Evolutionary conservation across 2,329 filamentous ascomycete species (phyloP).

Genomic region (Fusarium musae): DNA sequence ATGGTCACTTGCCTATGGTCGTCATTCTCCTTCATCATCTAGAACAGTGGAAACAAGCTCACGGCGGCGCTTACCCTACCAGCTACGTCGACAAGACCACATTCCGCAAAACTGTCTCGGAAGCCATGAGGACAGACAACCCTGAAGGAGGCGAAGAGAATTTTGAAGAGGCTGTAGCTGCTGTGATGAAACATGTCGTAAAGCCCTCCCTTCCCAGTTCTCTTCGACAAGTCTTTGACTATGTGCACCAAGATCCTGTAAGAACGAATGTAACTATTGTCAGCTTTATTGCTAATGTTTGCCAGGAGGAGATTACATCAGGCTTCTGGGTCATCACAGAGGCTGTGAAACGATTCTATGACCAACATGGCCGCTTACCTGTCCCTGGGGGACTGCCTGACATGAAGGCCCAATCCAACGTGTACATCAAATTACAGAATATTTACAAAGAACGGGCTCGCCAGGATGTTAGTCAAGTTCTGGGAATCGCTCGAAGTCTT

Average conservation of each 20-base stretch:
- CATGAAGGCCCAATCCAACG: constrained; percentile 94
- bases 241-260: constrained; percentile 64
- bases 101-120: constrained; percentile 78
- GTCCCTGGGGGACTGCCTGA: constrained; percentile 90
- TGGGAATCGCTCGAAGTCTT: constrained; percentile 68
- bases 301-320: constrained; percentile 58
- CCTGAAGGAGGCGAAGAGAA: constrained; percentile 94
- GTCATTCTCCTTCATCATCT: constrained; percentile 85
- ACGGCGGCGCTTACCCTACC: constrained; percentile 74
- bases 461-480: constrained; percentile 79
- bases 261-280: constrained; percentile 41
- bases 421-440: constrained; percentile 91
- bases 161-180: constrained; percentile 89
- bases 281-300: constrained; percentile 4
- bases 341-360: constrained; percentile 81
- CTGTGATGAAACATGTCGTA: constrained; percentile 88
- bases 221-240: constrained; percentile 81
- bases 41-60: constrained; percentile 78
- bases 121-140: constrained; percentile 75
- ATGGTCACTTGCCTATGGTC: constrained; percentile 92
- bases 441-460: constrained; percentile 92
- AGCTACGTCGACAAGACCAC: constrained; percentile 87
- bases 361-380: constrained; percentile 78
- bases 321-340: constrained; percentile 91
- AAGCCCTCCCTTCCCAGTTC: constrained; percentile 73